phyloP scores from a whole-genome alignment of 495 filamentous ascomycete species.

The Polyplosphaeria fusca region DNA sequence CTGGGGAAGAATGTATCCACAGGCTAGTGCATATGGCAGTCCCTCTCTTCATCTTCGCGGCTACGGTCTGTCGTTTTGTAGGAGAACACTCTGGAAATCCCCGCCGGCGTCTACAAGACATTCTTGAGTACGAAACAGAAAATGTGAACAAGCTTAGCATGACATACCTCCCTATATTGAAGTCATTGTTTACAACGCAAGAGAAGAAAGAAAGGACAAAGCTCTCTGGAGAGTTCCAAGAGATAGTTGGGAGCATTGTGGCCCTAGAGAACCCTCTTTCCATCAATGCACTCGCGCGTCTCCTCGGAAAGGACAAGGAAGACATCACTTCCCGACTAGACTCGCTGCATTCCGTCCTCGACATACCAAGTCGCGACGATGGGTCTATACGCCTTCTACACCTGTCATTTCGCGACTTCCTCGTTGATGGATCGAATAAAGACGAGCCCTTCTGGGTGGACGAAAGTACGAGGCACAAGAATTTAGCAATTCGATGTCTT shows the following conservation, averaged over 20 bases:
- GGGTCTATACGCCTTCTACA: conserved; percentile 45
- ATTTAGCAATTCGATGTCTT: conserved; percentile 40
- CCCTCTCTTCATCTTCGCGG: conserved; percentile 37
- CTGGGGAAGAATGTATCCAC: conserved; percentile 36
- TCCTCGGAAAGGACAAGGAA: conserved; percentile 20
- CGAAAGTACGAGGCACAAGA: conserved; percentile 39
- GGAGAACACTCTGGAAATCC: conserved; percentile 13
- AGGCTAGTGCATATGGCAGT: conserved; percentile 41
- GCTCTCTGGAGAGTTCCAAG: neutral
- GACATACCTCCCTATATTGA: conserved; percentile 10
- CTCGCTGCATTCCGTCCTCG: conserved; percentile 40
- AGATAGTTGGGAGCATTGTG: conserved; percentile 39
- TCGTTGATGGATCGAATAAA: conserved; percentile 41
- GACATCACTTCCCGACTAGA: conserved; percentile 13
- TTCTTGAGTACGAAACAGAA: neutral
- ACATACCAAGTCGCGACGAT: conserved; percentile 35
- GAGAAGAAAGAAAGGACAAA: neutral
- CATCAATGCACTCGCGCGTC: conserved; percentile 29
- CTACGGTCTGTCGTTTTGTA: conserved; percentile 32
- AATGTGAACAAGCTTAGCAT: neutral
- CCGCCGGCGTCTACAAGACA: neutral
- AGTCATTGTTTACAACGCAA: neutral
- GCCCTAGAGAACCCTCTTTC: conserved; percentile 35
- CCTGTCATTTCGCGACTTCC: conserved; percentile 54
- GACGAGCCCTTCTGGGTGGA: conserved; percentile 43